Base-by-base conservation (phyloP, 768 basidiomycete genomes). In the Polyporus arcularius region DNA sequence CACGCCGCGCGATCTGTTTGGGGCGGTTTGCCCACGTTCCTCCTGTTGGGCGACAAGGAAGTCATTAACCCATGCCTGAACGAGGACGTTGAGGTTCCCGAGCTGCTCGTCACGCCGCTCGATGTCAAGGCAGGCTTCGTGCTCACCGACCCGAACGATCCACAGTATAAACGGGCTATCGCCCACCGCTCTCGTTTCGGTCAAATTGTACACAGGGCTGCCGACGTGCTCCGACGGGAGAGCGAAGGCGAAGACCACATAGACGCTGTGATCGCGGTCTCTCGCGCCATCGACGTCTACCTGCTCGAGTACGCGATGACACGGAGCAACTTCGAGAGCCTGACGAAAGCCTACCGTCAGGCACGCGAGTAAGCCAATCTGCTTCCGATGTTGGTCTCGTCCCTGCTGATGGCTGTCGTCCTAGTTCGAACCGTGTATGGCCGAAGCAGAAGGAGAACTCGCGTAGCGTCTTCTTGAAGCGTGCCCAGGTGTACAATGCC, bases 231-330 rank as follows among this genome's bases (percentile, higher is more conserved):
- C 41, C 83, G 85, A 40, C 80, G 82, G 66, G 80, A 82, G 45
- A 82, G 79, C 12, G 83, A 82, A 46, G 85, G 83, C 38, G 92
- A 93, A 72, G 91, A 94, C 70, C 90, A 92, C 62, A 89, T 92
- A 46, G 96, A 98, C 71, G 89, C 92, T 4, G 85, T 96, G 35
- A 81, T 92, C 38, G 79, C 79, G 40, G 83, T 92, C 16, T 82
- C 86, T 26, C 85, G 85, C 48, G 87, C 86, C 4, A 87, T 93
- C 46, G 92, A 93, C 64, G 83, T 86, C 2, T 91, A 84, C 68
- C 76, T 94, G 67, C 77, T 92, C 49, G 85, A 85, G 53, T 91
- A 91, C 72, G 90, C 83, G 14, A 76, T 89, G 70, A 83, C 75
- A 48, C 75, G 85, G 67, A 74, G 74, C 53, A 81, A 84, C 54